These are phyloP conservation scores for Dalbergia cultrata DNA, from an alignment of 306 rosid species.

Conservation along the genomic window DNA sequence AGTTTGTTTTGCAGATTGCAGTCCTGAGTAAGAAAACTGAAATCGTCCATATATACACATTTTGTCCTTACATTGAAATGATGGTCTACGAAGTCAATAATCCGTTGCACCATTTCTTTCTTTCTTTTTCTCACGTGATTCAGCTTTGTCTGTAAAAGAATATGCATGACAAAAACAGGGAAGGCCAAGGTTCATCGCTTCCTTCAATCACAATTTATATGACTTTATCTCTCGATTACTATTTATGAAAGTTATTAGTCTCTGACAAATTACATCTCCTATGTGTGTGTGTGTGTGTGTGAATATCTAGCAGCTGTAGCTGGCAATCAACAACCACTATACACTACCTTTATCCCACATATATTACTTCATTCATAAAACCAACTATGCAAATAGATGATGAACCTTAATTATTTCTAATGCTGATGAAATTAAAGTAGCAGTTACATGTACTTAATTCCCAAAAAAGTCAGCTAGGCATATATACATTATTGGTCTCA, in stretches of 20 bases:
- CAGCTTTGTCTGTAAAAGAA: conserved; percentile 41
- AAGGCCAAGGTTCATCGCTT: conserved; percentile 38
- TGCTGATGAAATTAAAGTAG: background rate
- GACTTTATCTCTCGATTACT: background rate
- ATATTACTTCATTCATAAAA: background rate
- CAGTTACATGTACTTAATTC: conserved; percentile 12
- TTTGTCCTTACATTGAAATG: conserved; percentile 43
- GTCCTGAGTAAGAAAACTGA: conserved; percentile 13
- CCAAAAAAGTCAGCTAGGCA: conserved; percentile 16
- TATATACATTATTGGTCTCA: background rate
- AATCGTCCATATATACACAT: conserved; percentile 5
- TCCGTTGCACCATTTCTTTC: conserved; percentile 62
- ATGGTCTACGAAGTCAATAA: conserved; percentile 58
- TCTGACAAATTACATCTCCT: background rate
- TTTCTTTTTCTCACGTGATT: conserved; percentile 49
- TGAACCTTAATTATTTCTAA: background rate
- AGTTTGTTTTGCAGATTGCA: conserved; percentile 9
- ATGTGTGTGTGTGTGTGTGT: too few relatives aligned
- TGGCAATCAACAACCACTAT: background rate
- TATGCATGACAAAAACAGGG: conserved; percentile 35
- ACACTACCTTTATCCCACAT: background rate
- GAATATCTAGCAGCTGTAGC: background rate
- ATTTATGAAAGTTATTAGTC: conserved; percentile 9
- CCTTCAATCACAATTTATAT: conserved; percentile 44
- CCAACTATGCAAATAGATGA: background rate